These are phyloP conservation scores for Magnaporthiopsis incrustans DNA, from an alignment of 2,329 filamentous ascomycete genomes.

Conservation along the genomic window DNA sequence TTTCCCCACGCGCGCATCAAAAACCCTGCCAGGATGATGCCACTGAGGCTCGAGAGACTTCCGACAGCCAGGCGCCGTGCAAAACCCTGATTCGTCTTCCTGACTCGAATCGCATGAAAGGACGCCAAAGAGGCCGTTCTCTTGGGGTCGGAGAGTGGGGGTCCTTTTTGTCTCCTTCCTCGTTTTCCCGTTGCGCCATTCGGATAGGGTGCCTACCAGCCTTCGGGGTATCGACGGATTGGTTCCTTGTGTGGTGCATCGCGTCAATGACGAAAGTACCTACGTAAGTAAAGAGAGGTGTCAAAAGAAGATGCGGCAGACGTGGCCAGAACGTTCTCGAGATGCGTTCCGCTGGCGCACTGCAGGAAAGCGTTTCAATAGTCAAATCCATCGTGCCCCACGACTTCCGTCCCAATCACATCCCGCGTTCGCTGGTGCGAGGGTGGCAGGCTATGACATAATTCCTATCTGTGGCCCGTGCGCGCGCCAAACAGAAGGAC, in stretches of 20 bases:
- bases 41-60: neutral
- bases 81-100: neutral
- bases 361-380: neutral
- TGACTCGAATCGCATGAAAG: neutral
- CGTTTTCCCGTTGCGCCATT: neutral
- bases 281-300: too few species aligned
- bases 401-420: neutral
- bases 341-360: neutral
- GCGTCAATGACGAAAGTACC: neutral
- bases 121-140: neutral
- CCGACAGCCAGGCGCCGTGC: neutral
- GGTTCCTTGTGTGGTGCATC: neutral
- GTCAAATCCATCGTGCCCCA: neutral
- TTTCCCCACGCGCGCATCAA: neutral
- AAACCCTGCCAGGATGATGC: neutral
- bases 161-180: neutral
- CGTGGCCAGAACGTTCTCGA: neutral
- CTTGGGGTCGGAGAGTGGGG: neutral
- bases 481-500: neutral
- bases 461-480: neutral
- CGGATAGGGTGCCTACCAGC: too few species aligned
- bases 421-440: neutral
- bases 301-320: neutral
- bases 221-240: neutral
- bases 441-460: slow-evolving; percentile 5